These are phyloP conservation scores for Kingdonia uniflora DNA, from an alignment of 164 flowering plant genomes.

Conservation along the genomic window DNA sequence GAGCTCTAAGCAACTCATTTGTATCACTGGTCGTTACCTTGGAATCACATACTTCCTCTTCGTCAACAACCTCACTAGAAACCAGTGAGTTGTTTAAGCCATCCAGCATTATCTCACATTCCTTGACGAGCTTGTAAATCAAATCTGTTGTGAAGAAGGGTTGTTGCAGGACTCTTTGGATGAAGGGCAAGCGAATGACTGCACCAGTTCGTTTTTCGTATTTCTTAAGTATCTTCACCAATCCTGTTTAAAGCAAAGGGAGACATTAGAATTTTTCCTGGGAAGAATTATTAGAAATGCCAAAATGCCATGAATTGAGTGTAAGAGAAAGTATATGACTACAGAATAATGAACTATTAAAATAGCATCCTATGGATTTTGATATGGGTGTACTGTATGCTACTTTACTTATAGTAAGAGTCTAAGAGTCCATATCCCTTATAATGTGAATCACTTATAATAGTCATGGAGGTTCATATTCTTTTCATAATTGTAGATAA, in stretches of 20 bases:
- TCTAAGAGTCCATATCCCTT: too few relatives aligned
- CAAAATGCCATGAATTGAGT: too few relatives aligned
- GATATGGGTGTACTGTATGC: too few relatives aligned
- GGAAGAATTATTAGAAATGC: too few relatives aligned
- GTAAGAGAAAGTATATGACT: too few relatives aligned
- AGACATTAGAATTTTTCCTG: too few relatives aligned
- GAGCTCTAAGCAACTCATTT: constrained; percentile 16
- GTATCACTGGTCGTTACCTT: constrained; percentile 13
- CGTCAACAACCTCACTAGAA: constrained; percentile 12
- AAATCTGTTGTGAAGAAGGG: constrained; percentile 76
- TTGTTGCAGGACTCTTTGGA: constrained; percentile 64
- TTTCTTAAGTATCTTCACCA: constrained; percentile 74
- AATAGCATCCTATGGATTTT: too few relatives aligned
- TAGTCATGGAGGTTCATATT: too few relatives aligned
- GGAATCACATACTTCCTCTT: constrained; percentile 12
- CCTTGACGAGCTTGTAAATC: constrained; percentile 62
- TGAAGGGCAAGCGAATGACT: constrained; percentile 66
- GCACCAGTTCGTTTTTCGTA: constrained; percentile 79
- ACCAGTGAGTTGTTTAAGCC: constrained; percentile 4
- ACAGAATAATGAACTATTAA: too few relatives aligned
- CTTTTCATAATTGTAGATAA: too few relatives aligned
- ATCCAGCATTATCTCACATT: constrained; percentile 34
- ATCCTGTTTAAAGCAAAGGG: constrained; percentile 28
- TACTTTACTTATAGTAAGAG: too few relatives aligned
- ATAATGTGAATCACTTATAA: too few relatives aligned